Percentiles rank a stretch among this genome's conserved stretches.
These are phyloP conservation scores for Hypoxylon subgilvum DNA, from an alignment of 495 filamentous ascomycete genomes.

Conservation along the genomic window DNA sequence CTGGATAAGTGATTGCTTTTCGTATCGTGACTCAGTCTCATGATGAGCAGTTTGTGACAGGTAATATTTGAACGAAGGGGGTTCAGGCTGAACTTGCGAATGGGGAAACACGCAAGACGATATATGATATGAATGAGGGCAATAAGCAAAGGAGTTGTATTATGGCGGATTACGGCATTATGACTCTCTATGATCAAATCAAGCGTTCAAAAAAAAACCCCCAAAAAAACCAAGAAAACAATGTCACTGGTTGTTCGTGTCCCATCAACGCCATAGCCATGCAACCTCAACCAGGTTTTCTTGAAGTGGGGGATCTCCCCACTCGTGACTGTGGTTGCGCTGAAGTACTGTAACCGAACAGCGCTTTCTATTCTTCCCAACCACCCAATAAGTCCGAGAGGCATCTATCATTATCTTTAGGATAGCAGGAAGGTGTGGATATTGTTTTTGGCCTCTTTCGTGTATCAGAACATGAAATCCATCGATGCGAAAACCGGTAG, in stretches of 20 bases:
- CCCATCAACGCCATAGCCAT: constrained; percentile 40
- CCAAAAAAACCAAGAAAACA: constrained; percentile 21
- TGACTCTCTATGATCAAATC: constrained; percentile 39
- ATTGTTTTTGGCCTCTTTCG: constrained; percentile 25
- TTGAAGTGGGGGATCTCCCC: constrained; percentile 23
- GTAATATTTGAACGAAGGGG: constrained; percentile 8
- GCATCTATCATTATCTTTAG: constrained; percentile 35
- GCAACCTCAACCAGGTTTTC: constrained; percentile 35
- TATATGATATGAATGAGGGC: constrained; percentile 5
- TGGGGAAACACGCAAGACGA: no score
- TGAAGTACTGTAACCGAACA: constrained; percentile 26
- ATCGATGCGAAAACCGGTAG: constrained; percentile 14
- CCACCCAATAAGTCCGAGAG: constrained; percentile 30
- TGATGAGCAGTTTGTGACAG: constrained; percentile 16
- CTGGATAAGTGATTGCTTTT: constrained; percentile 4
- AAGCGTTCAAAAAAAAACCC: constrained; percentile 33
- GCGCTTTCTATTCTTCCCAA: constrained; percentile 27
- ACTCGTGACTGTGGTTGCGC: constrained; percentile 31
- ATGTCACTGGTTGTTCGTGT: constrained; percentile 32
- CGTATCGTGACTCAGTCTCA: constrained; percentile 5
- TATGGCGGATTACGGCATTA: constrained; percentile 37
- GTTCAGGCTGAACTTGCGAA: constrained; percentile 1
- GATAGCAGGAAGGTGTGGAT: constrained; percentile 11
- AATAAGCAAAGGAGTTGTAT: constrained; percentile 9
- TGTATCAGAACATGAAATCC: constrained; percentile 20